phyloP scores from a whole-genome alignment of 371 early-diverging fungal species.

The Lichtheimia ornata region DNA sequence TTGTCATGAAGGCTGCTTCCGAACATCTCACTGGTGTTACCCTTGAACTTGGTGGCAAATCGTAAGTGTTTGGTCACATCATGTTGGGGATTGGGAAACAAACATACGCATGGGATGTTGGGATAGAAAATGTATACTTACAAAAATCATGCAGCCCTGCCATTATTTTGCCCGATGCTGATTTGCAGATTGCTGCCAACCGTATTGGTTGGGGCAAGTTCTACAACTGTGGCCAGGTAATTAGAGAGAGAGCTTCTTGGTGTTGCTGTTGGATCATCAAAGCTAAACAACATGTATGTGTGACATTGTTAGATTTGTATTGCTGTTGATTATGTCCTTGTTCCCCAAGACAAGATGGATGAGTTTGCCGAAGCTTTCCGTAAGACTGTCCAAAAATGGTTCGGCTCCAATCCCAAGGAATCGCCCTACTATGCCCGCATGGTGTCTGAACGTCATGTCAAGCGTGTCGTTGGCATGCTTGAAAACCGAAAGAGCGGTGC shows the following conservation, averaged over 20 bases:
- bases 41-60: constrained; percentile 89
- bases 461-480: constrained; percentile 64
- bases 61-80: constrained; percentile 29
- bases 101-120: neutral
- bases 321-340: constrained; percentile 84
- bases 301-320: constrained; percentile 67
- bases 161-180: constrained; percentile 64
- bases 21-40: constrained; percentile 74
- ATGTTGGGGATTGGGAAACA: neutral
- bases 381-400: constrained; percentile 50
- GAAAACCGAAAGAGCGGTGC: constrained; percentile 47
- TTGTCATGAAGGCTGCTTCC: constrained; percentile 78
- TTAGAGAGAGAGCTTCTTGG: neutral
- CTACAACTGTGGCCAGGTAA: constrained; percentile 80
- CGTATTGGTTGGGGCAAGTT: constrained; percentile 83
- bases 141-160: constrained; percentile 52
- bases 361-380: constrained; percentile 53
- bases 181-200: constrained; percentile 64
- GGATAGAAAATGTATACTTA: neutral
- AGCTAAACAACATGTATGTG: neutral
- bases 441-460: constrained; percentile 69
- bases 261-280: constrained; percentile 4
- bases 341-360: constrained; percentile 50
- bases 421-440: constrained; percentile 67
- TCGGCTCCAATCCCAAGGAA: constrained; percentile 49